Base-by-base conservation (phyloP, 306 rosid genomes). In the Prunus mira region DNA sequence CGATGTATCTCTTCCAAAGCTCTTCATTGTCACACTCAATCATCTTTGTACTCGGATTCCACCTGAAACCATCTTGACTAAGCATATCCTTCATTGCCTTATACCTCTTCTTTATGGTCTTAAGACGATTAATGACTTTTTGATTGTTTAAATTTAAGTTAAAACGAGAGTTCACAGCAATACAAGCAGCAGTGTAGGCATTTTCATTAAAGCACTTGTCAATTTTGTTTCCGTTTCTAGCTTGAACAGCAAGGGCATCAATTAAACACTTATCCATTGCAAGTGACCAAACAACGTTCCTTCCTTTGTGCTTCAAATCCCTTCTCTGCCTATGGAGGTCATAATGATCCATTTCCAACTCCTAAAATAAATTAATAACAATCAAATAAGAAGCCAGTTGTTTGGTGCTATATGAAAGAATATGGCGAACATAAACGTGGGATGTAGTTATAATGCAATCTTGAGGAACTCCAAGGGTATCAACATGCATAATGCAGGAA, bases 251-350 rank as follows among this genome's bases (percentile, higher is more conserved):
- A 81, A 91, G 88, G 66, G 91, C 80, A 85, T 89, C 91, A 74
- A 88, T 89, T 32, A 91, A 85, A 74, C 95, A 91, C 85, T 85
- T 89, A 76, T 89, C 97, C 93, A 91, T 91, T 65, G 89, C 90
- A 79, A 75, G 73, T 79, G 97, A 91, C 97, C 97, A 91, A 54
- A 91, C 93, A 77, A 91, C 95, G 78, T 91, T 91, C 84, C 90
- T 89, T 79, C 95, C 95, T 74, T 88, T 91, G 82, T 83, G 89
- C 87, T 86, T 91, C 79, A 81, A 74, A 78, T 85, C 91, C 88
- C 84, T 82, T 83, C 91, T 89, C 80, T 88, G 89, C 47, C 88
- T 84, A 71, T 79, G 89, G 68, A 82, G 75, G 79, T 85, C 93
- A 81, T 80, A 88, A 15, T 88, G 89, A 72, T 89, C 93, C 97